phyloP scores from a whole-genome alignment of 1,284 basidiomycete genomes.

The Phlebopus sp. region DNA sequence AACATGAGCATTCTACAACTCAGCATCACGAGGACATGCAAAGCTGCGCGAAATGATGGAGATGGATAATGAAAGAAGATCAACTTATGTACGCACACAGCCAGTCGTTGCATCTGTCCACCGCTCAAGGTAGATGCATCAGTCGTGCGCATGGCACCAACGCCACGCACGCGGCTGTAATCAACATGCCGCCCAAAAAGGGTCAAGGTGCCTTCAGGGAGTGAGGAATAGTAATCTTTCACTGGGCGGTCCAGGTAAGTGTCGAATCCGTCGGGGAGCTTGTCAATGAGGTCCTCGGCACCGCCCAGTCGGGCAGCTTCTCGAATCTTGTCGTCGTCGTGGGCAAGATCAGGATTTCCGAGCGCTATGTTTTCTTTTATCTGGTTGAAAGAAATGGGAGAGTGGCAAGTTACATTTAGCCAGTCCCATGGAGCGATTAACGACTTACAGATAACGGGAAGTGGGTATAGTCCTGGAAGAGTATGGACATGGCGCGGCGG shows the following conservation, averaged over 20 bases:
- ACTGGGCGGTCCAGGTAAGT: constrained; percentile 72
- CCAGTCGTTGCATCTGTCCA: constrained; percentile 76
- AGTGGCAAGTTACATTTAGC: not conserved
- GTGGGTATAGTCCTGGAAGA: constrained; percentile 78
- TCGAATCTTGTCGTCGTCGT: constrained; percentile 57
- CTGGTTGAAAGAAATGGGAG: constrained; percentile 36
- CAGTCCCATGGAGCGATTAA: not conserved
- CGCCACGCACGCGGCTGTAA: constrained; percentile 46
- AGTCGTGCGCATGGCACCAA: constrained; percentile 40
- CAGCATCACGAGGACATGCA: not conserved
- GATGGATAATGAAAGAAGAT: not conserved
- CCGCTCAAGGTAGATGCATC: constrained; percentile 54
- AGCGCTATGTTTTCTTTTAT: constrained; percentile 74
- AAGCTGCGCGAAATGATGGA: not conserved
- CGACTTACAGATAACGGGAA: constrained; percentile 68
- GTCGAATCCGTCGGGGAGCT: constrained; percentile 63
- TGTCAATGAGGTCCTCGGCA: constrained; percentile 58
- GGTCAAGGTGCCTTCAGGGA: constrained; percentile 62
- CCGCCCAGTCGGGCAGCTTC: constrained; percentile 68
- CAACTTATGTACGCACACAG: constrained; percentile 57
- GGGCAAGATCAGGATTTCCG: constrained; percentile 53
- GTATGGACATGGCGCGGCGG: constrained; percentile 58
- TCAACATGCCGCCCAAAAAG: constrained; percentile 62
- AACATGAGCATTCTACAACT: not conserved
- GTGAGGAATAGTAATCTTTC: constrained; percentile 60